phyloP scores from a whole-genome alignment of 331 rosid genomes.

The Pyracantha coccinea region DNA sequence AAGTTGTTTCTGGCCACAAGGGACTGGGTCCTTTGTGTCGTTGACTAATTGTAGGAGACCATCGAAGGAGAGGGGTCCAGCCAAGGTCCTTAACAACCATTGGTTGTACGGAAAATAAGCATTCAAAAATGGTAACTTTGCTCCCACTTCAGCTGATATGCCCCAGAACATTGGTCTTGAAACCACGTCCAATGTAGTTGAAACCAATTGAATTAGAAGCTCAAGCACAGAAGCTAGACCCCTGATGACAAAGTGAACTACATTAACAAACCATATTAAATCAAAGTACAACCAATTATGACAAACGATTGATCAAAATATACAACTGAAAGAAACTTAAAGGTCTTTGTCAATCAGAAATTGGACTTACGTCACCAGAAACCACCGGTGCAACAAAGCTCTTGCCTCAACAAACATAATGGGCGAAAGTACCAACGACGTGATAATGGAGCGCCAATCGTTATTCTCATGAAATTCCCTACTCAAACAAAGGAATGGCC shows the following conservation, averaged over 20 bases:
- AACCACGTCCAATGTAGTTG: constrained; percentile 19
- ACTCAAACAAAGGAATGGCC: constrained; percentile 30
- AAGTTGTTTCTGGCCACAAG: neutral
- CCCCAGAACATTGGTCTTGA: constrained; percentile 27
- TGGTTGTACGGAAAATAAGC: constrained; percentile 31
- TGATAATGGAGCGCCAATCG: constrained; percentile 16
- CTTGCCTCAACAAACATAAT: constrained; percentile 32
- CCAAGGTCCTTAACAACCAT: constrained; percentile 19
- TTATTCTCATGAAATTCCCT: constrained; percentile 25
- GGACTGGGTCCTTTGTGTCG: neutral
- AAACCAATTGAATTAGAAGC: constrained; percentile 15
- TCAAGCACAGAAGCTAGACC: constrained; percentile 28
- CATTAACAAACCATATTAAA: neutral
- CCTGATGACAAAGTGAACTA: constrained; percentile 11
- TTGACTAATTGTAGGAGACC: constrained; percentile 8
- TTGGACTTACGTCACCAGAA: constrained; percentile 30
- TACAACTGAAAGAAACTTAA: neutral
- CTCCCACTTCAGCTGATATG: constrained; percentile 26
- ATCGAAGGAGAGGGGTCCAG: constrained; percentile 23
- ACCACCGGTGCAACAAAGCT: constrained; percentile 36
- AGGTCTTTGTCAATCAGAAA: neutral
- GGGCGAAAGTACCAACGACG: constrained; percentile 32
- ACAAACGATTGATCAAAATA: neutral
- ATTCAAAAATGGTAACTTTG: constrained; percentile 22
- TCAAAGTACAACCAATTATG: neutral